phyloP scores from a whole-genome alignment of 305 asterid genomes.

The Caryopteris hybrid region DNA sequence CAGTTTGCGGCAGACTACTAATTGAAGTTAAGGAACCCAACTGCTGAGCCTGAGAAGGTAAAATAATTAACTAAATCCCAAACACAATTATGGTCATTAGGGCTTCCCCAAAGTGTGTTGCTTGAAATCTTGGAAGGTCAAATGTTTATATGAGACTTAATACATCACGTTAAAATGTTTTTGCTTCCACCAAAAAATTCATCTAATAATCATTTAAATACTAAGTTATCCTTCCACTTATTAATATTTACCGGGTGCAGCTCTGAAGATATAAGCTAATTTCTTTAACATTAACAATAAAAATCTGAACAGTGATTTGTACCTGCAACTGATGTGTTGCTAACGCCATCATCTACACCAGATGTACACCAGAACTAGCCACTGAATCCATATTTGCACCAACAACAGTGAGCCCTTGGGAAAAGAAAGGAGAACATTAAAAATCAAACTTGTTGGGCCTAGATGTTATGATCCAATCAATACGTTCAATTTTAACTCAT shows the following conservation, averaged over 20 bases:
- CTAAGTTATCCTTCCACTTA: neutral
- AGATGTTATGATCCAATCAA: neutral
- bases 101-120: neutral
- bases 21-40: neutral
- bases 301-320: neutral
- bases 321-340: slow-evolving; percentile 55
- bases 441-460: neutral
- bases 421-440: neutral
- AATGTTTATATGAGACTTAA: neutral
- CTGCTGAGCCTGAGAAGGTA: neutral
- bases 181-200: slow-evolving; percentile 8
- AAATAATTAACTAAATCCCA: neutral
- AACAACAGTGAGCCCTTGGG: slow-evolving; percentile 15
- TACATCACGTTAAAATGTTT: neutral
- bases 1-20: neutral
- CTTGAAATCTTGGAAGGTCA: neutral
- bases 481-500: neutral
- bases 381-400: slow-evolving; percentile 18
- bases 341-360: slow-evolving; percentile 48
- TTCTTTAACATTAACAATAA: neutral
- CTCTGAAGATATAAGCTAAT: slow-evolving; percentile 4
- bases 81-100: neutral
- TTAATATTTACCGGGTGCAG: neutral
- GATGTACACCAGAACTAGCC: slow-evolving; percentile 24
- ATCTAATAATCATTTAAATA: slow-evolving; percentile 1